Evolutionary conservation across 2,329 filamentous ascomycete genomes (phyloP).

Genomic region (Coleophoma cylindrospora): DNA sequence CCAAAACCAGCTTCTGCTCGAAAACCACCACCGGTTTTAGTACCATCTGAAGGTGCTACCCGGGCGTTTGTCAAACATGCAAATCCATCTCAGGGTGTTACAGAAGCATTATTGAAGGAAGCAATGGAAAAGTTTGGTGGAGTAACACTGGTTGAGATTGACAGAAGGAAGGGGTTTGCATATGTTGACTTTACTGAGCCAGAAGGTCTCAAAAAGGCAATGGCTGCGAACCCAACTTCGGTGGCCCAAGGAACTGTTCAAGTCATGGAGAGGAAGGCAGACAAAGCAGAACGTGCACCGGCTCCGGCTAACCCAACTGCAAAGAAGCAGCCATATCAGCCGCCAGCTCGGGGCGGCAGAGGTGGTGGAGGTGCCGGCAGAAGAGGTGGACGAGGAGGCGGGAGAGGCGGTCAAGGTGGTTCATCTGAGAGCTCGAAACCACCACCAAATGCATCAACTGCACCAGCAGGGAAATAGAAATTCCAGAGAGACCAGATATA

Average conservation of each 20-base stretch:
- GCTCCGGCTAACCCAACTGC: conserved; percentile 80
- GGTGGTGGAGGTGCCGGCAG: conserved; percentile 11
- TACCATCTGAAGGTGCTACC: conserved; percentile 42
- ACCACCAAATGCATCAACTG: conserved; percentile 15
- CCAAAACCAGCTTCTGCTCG: conserved; percentile 11
- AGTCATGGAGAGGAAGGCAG: conserved; percentile 69
- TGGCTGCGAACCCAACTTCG: conserved; percentile 73
- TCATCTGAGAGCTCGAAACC: conserved; percentile 3
- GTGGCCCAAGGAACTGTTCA: conserved; percentile 84
- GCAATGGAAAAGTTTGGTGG: conserved; percentile 70
- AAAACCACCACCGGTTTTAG: conserved; percentile 22
- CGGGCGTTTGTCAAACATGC: conserved; percentile 78
- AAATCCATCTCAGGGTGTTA: conserved; percentile 88
- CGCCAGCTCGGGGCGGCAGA: conserved; percentile 10
- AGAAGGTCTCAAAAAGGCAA: conserved; percentile 68
- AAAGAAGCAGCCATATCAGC: conserved; percentile 46
- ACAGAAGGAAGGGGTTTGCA: conserved; percentile 90
- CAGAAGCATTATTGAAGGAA: conserved; percentile 71
- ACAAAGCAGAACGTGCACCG: neutral
- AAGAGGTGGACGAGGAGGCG: conserved; percentile 6
- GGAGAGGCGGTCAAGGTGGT: conserved; percentile 1
- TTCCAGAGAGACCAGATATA: too few species aligned
- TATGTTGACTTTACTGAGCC: conserved; percentile 84
- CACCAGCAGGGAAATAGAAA: conserved; percentile 19
- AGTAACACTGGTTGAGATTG: conserved; percentile 80